A percentile compares a stretch with the other conserved stretches of the same genome.
Evolutionary conservation across 2,329 filamentous ascomycete species (phyloP).

Genomic region (Ampelomyces quisqualis): DNA sequence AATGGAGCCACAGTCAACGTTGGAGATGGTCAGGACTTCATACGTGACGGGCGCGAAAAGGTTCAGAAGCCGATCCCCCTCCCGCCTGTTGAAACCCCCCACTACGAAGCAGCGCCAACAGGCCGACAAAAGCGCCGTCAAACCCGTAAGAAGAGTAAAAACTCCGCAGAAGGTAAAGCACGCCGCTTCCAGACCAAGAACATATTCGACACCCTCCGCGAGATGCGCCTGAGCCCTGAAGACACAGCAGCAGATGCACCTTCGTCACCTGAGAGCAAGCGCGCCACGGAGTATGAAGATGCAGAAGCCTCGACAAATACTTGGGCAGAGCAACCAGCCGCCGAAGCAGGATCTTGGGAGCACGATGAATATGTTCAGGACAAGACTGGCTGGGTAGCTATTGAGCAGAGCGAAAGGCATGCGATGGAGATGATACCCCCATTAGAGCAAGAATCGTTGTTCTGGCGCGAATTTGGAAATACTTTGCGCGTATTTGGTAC

Average conservation of each 20-base stretch:
- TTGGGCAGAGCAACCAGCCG: slow-evolving; percentile 3
- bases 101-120: slow-evolving; percentile 3
- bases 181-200: slow-evolving; percentile 30
- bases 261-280: slow-evolving; percentile 15
- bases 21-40: slow-evolving; percentile 18
- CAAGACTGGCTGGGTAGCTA: slow-evolving; percentile 21
- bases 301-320: slow-evolving; percentile 1
- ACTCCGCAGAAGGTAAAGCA: slow-evolving; percentile 4
- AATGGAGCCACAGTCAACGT: slow-evolving; percentile 7
- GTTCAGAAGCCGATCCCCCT: slow-evolving; percentile 13
- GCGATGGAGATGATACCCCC: slow-evolving; percentile 53
- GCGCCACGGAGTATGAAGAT: slow-evolving; percentile 2
- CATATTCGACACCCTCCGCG: slow-evolving; percentile 26
- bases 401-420: slow-evolving; percentile 21
- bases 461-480: slow-evolving; percentile 62
- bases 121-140: slow-evolving; percentile 7
- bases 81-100: slow-evolving; percentile 16
- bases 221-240: slow-evolving; percentile 8
- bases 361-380: slow-evolving; percentile 21
- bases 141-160: slow-evolving; percentile 12
- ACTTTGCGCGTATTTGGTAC: slow-evolving; percentile 63
- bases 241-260: slow-evolving; percentile 1
- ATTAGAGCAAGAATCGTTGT: slow-evolving; percentile 47
- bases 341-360: slow-evolving; percentile 18
- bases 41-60: slow-evolving; percentile 22